Conservation (phyloP, 192 early-diverging fungal genomes). For the Backusella morwellensis region DNA sequence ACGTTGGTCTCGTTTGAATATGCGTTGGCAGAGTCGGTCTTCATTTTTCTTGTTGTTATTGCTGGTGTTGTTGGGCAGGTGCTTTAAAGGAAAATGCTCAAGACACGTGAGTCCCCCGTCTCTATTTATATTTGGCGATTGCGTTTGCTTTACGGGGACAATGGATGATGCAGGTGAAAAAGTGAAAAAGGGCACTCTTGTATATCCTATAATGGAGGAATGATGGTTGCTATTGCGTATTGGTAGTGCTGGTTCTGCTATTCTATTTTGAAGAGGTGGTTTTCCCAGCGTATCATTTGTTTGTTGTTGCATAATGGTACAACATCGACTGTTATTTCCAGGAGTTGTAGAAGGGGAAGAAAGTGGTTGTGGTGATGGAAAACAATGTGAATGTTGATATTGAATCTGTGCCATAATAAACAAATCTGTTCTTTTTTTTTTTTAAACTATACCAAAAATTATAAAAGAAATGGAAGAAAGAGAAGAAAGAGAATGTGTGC, state of each 20-base stretch:
- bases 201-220: neutral
- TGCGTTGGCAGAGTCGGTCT: neutral
- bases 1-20: neutral
- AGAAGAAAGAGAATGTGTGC: neutral
- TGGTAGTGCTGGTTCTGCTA: neutral
- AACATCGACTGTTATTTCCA: conserved; percentile 1
- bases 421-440: neutral
- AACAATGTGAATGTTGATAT: neutral
- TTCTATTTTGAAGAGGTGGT: neutral
- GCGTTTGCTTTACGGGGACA: neutral
- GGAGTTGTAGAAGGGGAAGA: neutral
- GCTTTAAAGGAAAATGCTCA: neutral
- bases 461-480: neutral
- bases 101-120: neutral
- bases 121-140: neutral
- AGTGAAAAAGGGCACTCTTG: neutral
- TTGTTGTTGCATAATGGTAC: neutral
- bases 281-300: neutral
- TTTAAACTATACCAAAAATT: neutral
- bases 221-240: neutral
- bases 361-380: neutral
- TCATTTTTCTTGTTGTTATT: neutral
- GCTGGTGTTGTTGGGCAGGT: neutral
- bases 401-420: neutral
- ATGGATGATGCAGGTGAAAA: conserved; percentile 5